Evolutionary conservation across 116 monocot species (phyloP), one percentile per base, ranked within the genome.

Genomic region (Posidonia oceanica): DNA sequence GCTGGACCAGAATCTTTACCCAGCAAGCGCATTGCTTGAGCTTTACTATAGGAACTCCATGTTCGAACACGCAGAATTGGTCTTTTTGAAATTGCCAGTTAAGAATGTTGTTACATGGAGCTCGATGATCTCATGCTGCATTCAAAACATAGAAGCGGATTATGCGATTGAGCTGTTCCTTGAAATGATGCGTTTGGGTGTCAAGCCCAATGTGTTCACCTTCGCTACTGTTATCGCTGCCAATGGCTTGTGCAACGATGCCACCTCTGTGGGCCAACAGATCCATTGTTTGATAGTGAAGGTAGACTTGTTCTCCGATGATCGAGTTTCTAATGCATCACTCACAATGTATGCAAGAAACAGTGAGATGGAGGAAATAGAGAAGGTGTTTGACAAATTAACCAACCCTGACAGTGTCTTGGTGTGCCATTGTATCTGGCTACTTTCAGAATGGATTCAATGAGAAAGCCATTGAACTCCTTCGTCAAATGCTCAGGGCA

Each of bases 21-120:
- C 41, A 41, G 41, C 41, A 41, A 41, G 41, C 41, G 3, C 41
- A 3, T 41, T 41, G 41, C 41, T 41, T 41, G 41, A 41, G 6
- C 41, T 41, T 41, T 41, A 41, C 41, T 41, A 3, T 41, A 41
- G 41, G 41, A 41, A 41, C 41, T 41, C 41, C 41, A 41, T 41
- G 41, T 41, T 41, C 6, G 41, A 41, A 41, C 41, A 3, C 6
- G 41, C 41, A 41, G 6, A 41, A 3, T 41, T 41, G 41, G 41
- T 41, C 41, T 41, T 41, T 6, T 41, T 41, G 53, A 66, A 78
- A 64, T 66, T 41, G 16, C 38, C 52, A 11, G 42, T 39, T 16
- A 87, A 69, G 73, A 93, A 79, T 75, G 79, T 88, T 20, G 82
- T 93, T 12, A 77, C 84, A 36, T 93, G 93, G 86, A 83, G 82